Evolutionary conservation across 2,329 filamentous ascomycete species (phyloP).

Genomic region (Fusarium circinatum): DNA sequence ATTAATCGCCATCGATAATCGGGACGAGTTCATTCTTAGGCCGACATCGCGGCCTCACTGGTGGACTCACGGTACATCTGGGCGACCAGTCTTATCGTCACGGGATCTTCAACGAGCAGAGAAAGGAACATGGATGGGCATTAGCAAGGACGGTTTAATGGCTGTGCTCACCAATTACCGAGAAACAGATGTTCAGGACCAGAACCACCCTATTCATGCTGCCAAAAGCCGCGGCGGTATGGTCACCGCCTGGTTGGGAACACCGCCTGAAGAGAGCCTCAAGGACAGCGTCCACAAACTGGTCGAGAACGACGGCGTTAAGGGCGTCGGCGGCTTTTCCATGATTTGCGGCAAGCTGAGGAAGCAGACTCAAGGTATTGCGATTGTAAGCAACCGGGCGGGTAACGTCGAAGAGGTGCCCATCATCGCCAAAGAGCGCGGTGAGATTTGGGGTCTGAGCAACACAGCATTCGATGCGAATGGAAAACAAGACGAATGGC

Average conservation of each 20-base stretch:
- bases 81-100: slow-evolving; percentile 64
- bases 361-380: slow-evolving; percentile 61
- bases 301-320: slow-evolving; percentile 62
- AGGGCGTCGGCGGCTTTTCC: slow-evolving; percentile 73
- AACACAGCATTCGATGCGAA: slow-evolving; percentile 66
- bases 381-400: slow-evolving; percentile 71
- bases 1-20: slow-evolving; percentile 80
- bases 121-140: slow-evolving; percentile 73
- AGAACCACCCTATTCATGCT: slow-evolving; percentile 63
- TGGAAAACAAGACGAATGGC: slow-evolving; percentile 61
- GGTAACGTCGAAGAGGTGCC: slow-evolving; percentile 65
- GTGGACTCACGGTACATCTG: slow-evolving; percentile 63
- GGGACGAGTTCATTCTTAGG: slow-evolving; percentile 76
- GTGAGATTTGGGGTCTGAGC: slow-evolving; percentile 68
- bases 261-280: slow-evolving; percentile 58
- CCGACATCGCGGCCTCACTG: slow-evolving; percentile 72
- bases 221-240: slow-evolving; percentile 70
- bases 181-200: slow-evolving; percentile 62
- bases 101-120: slow-evolving; percentile 70
- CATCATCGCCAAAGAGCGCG: slow-evolving; percentile 63
- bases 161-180: slow-evolving; percentile 75
- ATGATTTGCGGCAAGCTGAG: slow-evolving; percentile 72
- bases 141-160: slow-evolving; percentile 68
- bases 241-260: slow-evolving; percentile 70
- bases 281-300: slow-evolving; percentile 62